Conservation (phyloP, 352 stramenopile species). For the Bremia lactucae region DNA sequence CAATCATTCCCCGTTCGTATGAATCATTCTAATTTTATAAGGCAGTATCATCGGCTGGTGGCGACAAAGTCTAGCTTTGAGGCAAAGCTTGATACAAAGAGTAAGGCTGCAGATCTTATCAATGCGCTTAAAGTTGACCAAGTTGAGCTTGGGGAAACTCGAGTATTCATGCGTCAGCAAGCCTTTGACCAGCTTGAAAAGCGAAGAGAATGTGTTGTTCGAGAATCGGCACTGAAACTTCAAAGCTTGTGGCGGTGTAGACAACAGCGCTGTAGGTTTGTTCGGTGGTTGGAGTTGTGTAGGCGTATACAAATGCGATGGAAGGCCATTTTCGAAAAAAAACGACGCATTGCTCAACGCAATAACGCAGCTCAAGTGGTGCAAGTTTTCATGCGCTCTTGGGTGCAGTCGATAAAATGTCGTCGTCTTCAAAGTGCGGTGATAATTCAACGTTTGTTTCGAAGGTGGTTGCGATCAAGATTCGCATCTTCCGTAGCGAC, state of each 20-base stretch:
- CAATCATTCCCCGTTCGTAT: constrained; percentile 79
- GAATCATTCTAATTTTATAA: constrained; percentile 50
- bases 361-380: constrained; percentile 25
- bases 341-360: constrained; percentile 20
- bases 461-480: constrained; percentile 16
- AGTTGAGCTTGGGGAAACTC: constrained; percentile 54
- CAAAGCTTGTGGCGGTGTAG: constrained; percentile 42
- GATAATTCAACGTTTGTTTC: constrained; percentile 25
- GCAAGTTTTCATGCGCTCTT: constrained; percentile 26
- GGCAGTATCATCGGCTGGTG: constrained; percentile 34
- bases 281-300: constrained; percentile 23
- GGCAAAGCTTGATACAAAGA: constrained; percentile 4
- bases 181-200: constrained; percentile 57
- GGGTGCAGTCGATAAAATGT: constrained; percentile 12
- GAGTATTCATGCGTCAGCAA: constrained; percentile 56
- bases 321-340: constrained; percentile 41
- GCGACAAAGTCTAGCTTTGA: not conserved
- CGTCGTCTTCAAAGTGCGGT: constrained; percentile 18
- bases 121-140: constrained; percentile 25
- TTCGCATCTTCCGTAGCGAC: not conserved
- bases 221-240: constrained; percentile 21
- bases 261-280: constrained; percentile 21
- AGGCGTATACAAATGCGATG: constrained; percentile 43
- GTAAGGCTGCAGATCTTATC: constrained; percentile 23
- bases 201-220: constrained; percentile 25